A percentile compares a stretch with the other conserved stretches of the same genome.
phyloP scores from a whole-genome alignment of 371 early-diverging fungal genomes.

The Circinella minor region DNA sequence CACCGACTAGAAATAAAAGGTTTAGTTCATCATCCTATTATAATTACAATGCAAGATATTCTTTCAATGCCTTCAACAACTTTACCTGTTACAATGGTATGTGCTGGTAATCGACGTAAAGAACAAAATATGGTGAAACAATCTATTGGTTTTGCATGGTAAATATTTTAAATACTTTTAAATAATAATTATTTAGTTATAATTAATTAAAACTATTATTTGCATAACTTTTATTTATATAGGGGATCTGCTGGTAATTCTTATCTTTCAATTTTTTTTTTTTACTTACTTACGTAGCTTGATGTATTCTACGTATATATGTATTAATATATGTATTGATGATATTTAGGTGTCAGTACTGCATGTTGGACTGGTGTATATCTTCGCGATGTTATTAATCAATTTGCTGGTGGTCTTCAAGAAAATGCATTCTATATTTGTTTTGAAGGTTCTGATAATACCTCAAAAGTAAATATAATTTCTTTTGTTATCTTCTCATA shows the following conservation, averaged over 20 bases:
- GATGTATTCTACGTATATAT: too few species aligned
- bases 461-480: constrained; percentile 43
- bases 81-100: constrained; percentile 67
- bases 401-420: constrained; percentile 51
- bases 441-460: constrained; percentile 71
- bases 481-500: not conserved
- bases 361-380: constrained; percentile 84
- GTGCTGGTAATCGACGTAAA: constrained; percentile 86
- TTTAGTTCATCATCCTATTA: constrained; percentile 50
- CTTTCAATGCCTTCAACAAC: constrained; percentile 47
- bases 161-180: not conserved
- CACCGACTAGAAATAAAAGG: constrained; percentile 47
- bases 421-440: constrained; percentile 65
- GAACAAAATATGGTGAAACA: constrained; percentile 79
- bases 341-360: constrained; percentile 69
- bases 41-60: constrained; percentile 63
- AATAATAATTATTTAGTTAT: too few species aligned
- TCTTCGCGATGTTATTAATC: constrained; percentile 74
- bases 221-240: too few species aligned
- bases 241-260: constrained; percentile 25
- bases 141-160: constrained; percentile 79
- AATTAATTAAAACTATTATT: too few species aligned
- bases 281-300: too few species aligned
- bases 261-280: too few species aligned
- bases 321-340: not conserved